Conservation (phyloP, 345 rosid genomes). For the Zanthoxylum bungeanum region DNA sequence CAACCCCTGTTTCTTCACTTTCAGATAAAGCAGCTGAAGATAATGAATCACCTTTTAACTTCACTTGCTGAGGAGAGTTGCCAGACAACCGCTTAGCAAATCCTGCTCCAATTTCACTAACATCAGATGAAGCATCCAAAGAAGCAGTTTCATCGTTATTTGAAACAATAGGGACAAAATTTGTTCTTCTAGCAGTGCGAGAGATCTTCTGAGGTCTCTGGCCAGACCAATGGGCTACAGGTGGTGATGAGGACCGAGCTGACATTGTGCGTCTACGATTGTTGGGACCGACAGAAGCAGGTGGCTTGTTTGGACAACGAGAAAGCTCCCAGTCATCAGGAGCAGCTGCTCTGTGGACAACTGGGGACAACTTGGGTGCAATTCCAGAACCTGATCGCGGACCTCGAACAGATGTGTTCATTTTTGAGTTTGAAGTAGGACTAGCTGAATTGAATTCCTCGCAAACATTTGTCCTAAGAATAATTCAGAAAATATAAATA, state of each 20-base stretch:
- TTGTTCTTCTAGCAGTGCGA: conserved; percentile 85
- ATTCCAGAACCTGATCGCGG: conserved; percentile 69
- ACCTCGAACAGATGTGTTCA: conserved; percentile 61
- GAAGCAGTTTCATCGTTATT: conserved; percentile 63
- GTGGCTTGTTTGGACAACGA: conserved; percentile 72
- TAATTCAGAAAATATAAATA: conserved; percentile 3
- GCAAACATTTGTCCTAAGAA: conserved; percentile 59
- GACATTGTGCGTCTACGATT: conserved; percentile 70
- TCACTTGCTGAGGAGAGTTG: conserved; percentile 79
- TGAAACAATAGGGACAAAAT: conserved; percentile 65
- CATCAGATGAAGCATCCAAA: conserved; percentile 64
- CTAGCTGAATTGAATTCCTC: conserved; percentile 74
- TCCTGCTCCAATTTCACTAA: conserved; percentile 62
- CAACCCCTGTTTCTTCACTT: conserved; percentile 84
- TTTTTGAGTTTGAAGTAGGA: conserved; percentile 61
- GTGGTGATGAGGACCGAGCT: conserved; percentile 73
- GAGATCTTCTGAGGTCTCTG: conserved; percentile 88
- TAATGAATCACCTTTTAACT: conserved; percentile 66
- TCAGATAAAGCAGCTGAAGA: conserved; percentile 76
- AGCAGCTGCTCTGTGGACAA: conserved; percentile 56
- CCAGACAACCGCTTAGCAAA: conserved; percentile 53
- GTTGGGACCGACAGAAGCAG: conserved; percentile 57
- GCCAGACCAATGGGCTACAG: conserved; percentile 80
- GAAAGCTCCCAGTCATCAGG: conserved; percentile 84
- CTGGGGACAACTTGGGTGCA: conserved; percentile 65